phyloP scores from a whole-genome alignment of 164 flowering plant genomes.

The Chloranthus sessilifolius region DNA sequence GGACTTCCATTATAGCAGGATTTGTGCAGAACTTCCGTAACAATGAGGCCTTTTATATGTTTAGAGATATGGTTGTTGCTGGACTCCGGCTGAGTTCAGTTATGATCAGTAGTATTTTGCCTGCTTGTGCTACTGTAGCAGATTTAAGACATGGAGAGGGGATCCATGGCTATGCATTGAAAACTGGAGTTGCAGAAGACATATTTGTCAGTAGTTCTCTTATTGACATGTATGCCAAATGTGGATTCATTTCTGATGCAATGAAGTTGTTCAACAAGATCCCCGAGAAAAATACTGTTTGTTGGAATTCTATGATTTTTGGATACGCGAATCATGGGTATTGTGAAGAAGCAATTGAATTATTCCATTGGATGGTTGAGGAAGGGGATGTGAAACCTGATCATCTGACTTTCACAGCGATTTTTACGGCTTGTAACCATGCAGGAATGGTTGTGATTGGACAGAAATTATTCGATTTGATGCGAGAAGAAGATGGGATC shows the following conservation, averaged over 20 bases:
- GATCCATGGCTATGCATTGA: slow-evolving; percentile 52
- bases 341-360: slow-evolving; percentile 50
- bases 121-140: slow-evolving; percentile 40
- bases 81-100: slow-evolving; percentile 46
- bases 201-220: slow-evolving; percentile 62
- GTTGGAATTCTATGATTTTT: slow-evolving; percentile 83
- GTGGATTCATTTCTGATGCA: slow-evolving; percentile 56
- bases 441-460: slow-evolving; percentile 59
- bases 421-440: slow-evolving; percentile 65
- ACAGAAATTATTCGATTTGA: slow-evolving; percentile 30
- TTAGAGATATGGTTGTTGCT: slow-evolving; percentile 41
- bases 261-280: slow-evolving; percentile 42
- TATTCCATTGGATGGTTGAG: slow-evolving; percentile 49
- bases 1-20: slow-evolving; percentile 81
- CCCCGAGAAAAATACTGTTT: slow-evolving; percentile 38
- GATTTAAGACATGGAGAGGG: slow-evolving; percentile 40
- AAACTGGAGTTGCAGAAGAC: slow-evolving; percentile 48
- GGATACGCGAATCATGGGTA: slow-evolving; percentile 72
- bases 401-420: slow-evolving; percentile 65
- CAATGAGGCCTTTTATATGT: slow-evolving; percentile 36
- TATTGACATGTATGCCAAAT: slow-evolving; percentile 79
- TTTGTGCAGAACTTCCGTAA: slow-evolving; percentile 50
- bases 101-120: slow-evolving; percentile 43
- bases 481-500: slow-evolving; percentile 50
- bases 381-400: slow-evolving; percentile 33